A percentile compares a stretch with the other conserved stretches of the same genome.
phyloP scores from a whole-genome alignment of 2,329 filamentous ascomycete species.

The Epichloe coenophiala region DNA sequence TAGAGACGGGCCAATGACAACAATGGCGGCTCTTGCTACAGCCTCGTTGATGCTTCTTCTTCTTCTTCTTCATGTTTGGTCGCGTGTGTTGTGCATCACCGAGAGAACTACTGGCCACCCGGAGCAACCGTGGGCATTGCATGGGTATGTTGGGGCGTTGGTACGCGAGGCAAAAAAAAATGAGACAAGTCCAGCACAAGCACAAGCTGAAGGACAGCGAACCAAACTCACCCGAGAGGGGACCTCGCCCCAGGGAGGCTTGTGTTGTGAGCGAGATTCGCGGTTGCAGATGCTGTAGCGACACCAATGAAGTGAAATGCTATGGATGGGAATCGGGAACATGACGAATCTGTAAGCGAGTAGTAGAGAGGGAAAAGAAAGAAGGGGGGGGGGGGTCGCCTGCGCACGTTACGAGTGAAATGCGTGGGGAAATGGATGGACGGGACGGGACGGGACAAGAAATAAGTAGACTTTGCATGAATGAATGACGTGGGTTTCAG shows the following conservation, averaged over 20 bases:
- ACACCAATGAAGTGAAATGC: too few species aligned
- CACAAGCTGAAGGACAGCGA: too few species aligned
- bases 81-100: neutral
- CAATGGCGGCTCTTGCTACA: neutral
- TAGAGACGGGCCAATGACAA: neutral
- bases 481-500: conserved; percentile 2
- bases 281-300: neutral
- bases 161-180: neutral
- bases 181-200: neutral
- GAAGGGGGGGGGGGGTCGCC: neutral
- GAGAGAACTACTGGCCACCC: neutral
- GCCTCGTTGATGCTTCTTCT: neutral
- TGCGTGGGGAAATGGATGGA: neutral
- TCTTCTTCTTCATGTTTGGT: neutral
- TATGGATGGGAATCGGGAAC: neutral
- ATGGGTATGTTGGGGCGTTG: neutral
- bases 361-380: neutral
- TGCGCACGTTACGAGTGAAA: neutral
- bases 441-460: neutral
- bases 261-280: neutral
- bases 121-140: neutral
- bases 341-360: neutral
- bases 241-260: neutral
- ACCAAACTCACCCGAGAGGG: neutral
- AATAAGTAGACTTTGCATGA: conserved; percentile 13